A percentile compares a stretch with the other conserved stretches of the same genome.
Conservation (phyloP, 805 yeast species). For the Saccharomycopsis sp. region DNA sequence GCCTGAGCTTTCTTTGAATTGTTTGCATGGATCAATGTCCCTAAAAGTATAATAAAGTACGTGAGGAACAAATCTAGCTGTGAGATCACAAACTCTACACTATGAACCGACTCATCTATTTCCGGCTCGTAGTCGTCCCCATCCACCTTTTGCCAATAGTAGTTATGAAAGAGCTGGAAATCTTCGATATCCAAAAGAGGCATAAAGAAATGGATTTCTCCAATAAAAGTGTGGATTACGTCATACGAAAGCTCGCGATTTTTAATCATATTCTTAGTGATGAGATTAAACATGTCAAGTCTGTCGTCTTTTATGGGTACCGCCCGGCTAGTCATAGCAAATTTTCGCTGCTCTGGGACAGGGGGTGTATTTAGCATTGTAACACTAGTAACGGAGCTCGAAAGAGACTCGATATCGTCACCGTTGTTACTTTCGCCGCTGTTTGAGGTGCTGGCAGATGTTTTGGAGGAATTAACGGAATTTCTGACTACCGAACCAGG, state of each 20-base stretch:
- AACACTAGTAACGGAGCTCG: background rate
- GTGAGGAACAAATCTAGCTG: constrained; percentile 9
- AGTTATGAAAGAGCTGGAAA: constrained; percentile 1
- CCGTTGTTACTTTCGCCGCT: background rate
- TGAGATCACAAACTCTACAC: background rate
- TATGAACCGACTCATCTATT: background rate
- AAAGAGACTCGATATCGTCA: background rate
- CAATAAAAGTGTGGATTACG: background rate
- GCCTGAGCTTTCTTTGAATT: background rate
- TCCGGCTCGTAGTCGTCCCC: constrained; percentile 1
- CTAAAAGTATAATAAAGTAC: constrained; percentile 8
- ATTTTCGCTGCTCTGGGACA: background rate
- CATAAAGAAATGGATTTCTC: constrained; percentile 6
- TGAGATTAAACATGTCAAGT: background rate
- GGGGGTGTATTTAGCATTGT: background rate
- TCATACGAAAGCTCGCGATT: constrained; percentile 3
- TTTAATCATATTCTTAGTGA: constrained; percentile 7
- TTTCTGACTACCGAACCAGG: background rate
- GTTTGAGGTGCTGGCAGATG: background rate
- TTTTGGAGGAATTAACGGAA: background rate
- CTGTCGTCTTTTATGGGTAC: background rate
- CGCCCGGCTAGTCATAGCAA: too few relatives aligned
- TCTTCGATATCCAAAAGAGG: constrained; percentile 10
- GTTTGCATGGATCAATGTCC: background rate
- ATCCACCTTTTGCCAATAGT: constrained; percentile 2